phyloP scores from a whole-genome alignment of 2,329 filamentous ascomycete genomes.

The Phialemoniopsis sp. region DNA sequence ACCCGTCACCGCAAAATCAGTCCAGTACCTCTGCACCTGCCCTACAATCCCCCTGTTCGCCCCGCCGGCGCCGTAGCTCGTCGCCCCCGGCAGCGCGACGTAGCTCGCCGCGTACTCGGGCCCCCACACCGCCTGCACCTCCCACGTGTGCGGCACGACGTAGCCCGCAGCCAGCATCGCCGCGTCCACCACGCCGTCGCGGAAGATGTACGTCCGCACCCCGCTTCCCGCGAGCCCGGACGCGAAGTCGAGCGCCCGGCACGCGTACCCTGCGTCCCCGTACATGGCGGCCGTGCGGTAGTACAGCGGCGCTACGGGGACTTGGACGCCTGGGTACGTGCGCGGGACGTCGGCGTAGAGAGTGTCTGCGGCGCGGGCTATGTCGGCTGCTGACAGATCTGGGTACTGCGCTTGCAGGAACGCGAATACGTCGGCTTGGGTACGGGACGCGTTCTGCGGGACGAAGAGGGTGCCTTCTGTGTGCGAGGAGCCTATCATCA shows the following conservation, averaged over 20 bases:
- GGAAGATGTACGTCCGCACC: conserved; percentile 59
- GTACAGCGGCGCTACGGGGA: conserved; percentile 26
- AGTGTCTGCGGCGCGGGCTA: conserved; percentile 18
- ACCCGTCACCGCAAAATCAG: conserved; percentile 60
- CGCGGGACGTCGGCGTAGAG: not conserved
- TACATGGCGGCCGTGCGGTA: conserved; percentile 39
- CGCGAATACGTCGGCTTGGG: not conserved
- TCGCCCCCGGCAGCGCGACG: no score
- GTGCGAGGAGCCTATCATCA: no score
- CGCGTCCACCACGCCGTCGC: conserved; percentile 63
- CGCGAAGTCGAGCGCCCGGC: conserved; percentile 55
- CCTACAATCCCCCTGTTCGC: conserved; percentile 54
- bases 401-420: not conserved
- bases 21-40: conserved; percentile 67
- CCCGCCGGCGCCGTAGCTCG: conserved; percentile 47
- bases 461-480: no score
- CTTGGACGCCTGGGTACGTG: no score
- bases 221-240: conserved; percentile 25
- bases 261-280: no score
- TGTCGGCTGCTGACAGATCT: conserved; percentile 18
- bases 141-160: conserved; percentile 65
- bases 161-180: conserved; percentile 44
- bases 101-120: conserved; percentile 46
- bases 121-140: conserved; percentile 65
- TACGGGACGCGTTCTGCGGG: no score